These are phyloP conservation scores for Tubosaeta sp. DNA, from an alignment of 768 basidiomycete species.

Conservation along the genomic window DNA sequence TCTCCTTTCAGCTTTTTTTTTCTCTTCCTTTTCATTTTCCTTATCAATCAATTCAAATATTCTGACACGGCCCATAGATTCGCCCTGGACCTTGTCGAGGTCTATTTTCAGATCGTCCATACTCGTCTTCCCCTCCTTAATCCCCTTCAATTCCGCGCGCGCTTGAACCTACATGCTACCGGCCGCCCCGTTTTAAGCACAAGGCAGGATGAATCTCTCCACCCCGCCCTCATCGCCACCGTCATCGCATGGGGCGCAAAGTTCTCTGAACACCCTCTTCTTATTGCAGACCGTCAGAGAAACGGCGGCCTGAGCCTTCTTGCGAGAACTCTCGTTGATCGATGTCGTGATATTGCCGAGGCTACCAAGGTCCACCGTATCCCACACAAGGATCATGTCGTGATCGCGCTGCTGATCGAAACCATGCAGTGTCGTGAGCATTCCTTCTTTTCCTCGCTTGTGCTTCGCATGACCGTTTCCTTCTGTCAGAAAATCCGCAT, in stretches of 20 bases:
- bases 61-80: conserved; percentile 51
- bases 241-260: conserved; percentile 91
- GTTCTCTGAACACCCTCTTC: conserved; percentile 86
- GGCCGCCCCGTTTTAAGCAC: conserved; percentile 15
- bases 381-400: conserved; percentile 74
- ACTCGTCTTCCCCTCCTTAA: conserved; percentile 85
- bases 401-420: conserved; percentile 78
- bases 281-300: conserved; percentile 71
- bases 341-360: conserved; percentile 84
- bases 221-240: conserved; percentile 77
- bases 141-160: conserved; percentile 73
- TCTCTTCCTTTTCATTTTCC: conserved; percentile 21
- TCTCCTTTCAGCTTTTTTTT: conserved; percentile 15
- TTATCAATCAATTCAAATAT: conserved; percentile 21
- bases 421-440: conserved; percentile 83
- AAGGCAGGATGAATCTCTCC: conserved; percentile 44
- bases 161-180: conserved; percentile 45
- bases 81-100: conserved; percentile 88
- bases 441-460: background rate
- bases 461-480: conserved; percentile 6
- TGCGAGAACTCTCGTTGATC: conserved; percentile 71
- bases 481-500: conserved; percentile 60
- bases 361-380: conserved; percentile 81
- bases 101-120: conserved; percentile 91
- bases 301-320: conserved; percentile 70